A percentile compares a stretch with the other conserved stretches of the same genome.
These are phyloP conservation scores for Verticillium tricorpus DNA, from an alignment of 2,329 filamentous ascomycete species.

Conservation along the genomic window DNA sequence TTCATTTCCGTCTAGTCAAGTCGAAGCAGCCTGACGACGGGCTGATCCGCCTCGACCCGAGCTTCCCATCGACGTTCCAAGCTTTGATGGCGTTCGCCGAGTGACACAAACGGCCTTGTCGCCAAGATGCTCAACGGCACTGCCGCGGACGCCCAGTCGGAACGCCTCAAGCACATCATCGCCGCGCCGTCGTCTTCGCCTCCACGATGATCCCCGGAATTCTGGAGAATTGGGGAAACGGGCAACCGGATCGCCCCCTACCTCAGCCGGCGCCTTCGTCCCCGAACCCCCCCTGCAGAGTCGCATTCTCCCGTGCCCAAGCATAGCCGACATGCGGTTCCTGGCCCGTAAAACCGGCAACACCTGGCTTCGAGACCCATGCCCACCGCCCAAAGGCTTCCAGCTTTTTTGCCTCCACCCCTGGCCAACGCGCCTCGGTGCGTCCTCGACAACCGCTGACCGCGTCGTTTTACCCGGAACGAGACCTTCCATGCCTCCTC, in stretches of 20 bases:
- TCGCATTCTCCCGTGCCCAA: slow-evolving; percentile 1
- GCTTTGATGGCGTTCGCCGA: background rate
- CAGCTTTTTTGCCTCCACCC: background rate
- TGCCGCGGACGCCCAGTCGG: background rate
- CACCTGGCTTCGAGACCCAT: background rate
- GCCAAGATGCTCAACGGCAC: background rate
- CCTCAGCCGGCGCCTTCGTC: background rate
- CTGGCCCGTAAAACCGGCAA: slow-evolving; percentile 2
- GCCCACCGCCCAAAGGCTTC: background rate
- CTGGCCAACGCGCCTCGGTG: background rate
- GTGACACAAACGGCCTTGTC: background rate
- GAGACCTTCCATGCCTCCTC: background rate
- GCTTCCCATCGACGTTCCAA: background rate
- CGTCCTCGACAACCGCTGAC: background rate
- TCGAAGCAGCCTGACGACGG: background rate
- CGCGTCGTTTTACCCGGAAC: background rate
- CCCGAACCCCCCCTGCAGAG: background rate
- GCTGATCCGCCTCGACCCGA: background rate
- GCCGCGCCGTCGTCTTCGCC: background rate
- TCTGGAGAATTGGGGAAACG: background rate
- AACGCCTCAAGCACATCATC: background rate
- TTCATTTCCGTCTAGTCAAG: background rate
- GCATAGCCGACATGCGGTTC: slow-evolving; percentile 3
- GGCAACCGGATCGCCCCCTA: background rate
- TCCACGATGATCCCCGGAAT: background rate